phyloP scores from a whole-genome alignment of 208 protist species.

The Wallacemonas sp. region DNA sequence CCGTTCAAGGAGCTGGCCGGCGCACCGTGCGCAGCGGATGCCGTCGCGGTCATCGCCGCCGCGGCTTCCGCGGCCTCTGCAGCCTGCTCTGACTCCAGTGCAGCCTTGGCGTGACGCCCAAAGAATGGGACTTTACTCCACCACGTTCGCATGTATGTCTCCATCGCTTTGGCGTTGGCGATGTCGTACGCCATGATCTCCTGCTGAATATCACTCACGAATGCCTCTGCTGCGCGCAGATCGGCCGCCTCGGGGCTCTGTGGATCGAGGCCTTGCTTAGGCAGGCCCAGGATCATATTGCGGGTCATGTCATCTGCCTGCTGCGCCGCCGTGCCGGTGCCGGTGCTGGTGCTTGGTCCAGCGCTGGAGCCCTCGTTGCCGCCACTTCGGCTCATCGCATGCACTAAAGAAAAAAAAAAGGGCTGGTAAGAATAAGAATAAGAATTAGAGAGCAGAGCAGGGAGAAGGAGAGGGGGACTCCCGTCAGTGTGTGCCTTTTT shows the following conservation, averaged over 20 bases:
- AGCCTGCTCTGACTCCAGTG: slow-evolving; percentile 36
- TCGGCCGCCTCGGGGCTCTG: slow-evolving; percentile 60
- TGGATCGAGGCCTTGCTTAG: slow-evolving; percentile 50
- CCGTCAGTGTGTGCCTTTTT: neutral
- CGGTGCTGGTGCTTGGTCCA: slow-evolving; percentile 12
- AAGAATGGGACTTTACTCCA: slow-evolving; percentile 65
- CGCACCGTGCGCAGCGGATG: too few species aligned
- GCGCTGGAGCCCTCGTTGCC: neutral
- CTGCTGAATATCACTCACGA: slow-evolving; percentile 74
- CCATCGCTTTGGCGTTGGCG: slow-evolving; percentile 78
- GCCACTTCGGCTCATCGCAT: neutral
- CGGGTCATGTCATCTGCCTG: slow-evolving; percentile 58
- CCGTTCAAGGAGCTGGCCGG: neutral
- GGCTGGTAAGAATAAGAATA: too few species aligned
- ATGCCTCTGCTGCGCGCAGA: slow-evolving; percentile 75
- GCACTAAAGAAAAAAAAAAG: too few species aligned
- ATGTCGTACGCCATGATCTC: slow-evolving; percentile 83
- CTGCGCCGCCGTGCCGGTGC: slow-evolving; percentile 30
- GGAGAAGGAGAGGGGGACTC: neutral
- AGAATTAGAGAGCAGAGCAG: too few species aligned
- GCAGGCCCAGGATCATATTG: slow-evolving; percentile 75
- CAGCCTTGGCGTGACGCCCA: slow-evolving; percentile 39
- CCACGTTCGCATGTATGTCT: slow-evolving; percentile 56
- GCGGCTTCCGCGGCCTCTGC: slow-evolving; percentile 3
- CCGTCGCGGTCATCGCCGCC: neutral